These are phyloP conservation scores for Diutina mesorugosa DNA, from an alignment of 1,139 yeast species.

Conservation along the genomic window DNA sequence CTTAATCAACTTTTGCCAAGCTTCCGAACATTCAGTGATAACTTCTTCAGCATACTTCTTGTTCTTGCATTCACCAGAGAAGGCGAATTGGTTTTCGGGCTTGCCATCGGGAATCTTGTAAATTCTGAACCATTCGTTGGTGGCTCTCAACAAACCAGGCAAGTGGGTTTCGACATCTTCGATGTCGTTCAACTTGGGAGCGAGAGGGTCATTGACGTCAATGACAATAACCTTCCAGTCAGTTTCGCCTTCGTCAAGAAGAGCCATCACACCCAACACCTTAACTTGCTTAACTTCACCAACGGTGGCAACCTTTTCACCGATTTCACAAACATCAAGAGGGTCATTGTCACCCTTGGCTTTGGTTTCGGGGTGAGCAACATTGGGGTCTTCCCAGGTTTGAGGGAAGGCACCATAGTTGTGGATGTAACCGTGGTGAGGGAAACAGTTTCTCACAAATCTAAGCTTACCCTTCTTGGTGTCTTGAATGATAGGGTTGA, in stretches of 20 bases:
- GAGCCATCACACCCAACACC: conserved; percentile 84
- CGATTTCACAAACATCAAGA: conserved; percentile 90
- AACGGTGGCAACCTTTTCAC: conserved; percentile 52
- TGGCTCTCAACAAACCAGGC: conserved; percentile 78
- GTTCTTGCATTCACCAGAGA: conserved; percentile 67
- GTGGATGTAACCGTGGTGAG: conserved; percentile 92
- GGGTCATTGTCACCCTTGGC: conserved; percentile 93
- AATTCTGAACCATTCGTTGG: conserved; percentile 89
- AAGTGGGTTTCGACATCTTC: conserved; percentile 70
- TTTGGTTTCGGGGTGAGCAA: conserved; percentile 16
- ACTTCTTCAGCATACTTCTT: conserved; percentile 59
- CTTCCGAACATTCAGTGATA: conserved; percentile 61
- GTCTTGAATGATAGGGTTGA: conserved; percentile 91
- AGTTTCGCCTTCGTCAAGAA: conserved; percentile 93
- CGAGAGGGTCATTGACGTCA: conserved; percentile 71
- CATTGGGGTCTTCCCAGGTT: conserved; percentile 80
- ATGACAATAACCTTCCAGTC: conserved; percentile 95
- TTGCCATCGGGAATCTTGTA: conserved; percentile 94
- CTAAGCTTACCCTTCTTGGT: conserved; percentile 81
- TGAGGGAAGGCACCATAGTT: conserved; percentile 98
- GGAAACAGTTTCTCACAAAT: conserved; percentile 85
- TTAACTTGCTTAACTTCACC: conserved; percentile 79
- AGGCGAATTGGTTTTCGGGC: conserved; percentile 77
- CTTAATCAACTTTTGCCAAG: conserved; percentile 60
- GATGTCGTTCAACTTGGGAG: conserved; percentile 60